Conservation (phyloP, 2,329 filamentous ascomycete species). For the Xylariomycetidae sp. region DNA sequence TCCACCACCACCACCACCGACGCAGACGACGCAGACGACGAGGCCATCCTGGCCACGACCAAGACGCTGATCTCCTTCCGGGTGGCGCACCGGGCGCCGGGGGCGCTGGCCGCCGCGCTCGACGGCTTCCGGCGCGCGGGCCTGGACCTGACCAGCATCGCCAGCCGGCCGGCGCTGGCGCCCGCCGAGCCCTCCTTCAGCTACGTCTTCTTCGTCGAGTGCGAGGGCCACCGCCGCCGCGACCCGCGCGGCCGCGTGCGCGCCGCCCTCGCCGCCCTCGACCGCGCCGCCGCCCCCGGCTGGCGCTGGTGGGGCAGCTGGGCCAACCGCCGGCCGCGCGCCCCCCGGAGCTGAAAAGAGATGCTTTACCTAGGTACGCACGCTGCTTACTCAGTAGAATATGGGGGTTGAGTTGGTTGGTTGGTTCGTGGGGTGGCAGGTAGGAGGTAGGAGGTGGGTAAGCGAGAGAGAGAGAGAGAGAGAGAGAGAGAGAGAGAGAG, state of each 20-base stretch:
- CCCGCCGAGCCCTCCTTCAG: constrained; percentile 57
- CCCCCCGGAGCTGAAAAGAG: neutral
- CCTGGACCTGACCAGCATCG: constrained; percentile 86
- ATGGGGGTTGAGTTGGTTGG: neutral
- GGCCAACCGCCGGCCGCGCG: constrained; percentile 35
- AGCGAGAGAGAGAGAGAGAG: neutral
- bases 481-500: neutral
- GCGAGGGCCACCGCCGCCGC: constrained; percentile 55
- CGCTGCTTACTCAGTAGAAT: too few relatives aligned
- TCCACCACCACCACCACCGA: neutral
- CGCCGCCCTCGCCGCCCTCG: constrained; percentile 48
- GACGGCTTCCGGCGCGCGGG: constrained; percentile 67
- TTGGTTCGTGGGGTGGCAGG: neutral
- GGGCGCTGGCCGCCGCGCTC: constrained; percentile 76
- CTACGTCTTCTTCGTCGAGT: constrained; percentile 94
- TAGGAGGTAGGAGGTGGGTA: neutral
- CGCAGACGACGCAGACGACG: constrained; percentile 4
- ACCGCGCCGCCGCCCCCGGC: constrained; percentile 53
- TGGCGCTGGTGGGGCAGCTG: constrained; percentile 69
- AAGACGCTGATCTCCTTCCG: constrained; percentile 83
- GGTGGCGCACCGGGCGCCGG: constrained; percentile 68
- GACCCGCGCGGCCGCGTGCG: constrained; percentile 54
- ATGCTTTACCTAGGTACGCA: neutral
- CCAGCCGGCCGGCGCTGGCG: constrained; percentile 68
- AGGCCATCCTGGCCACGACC: constrained; percentile 22